Percentiles rank a stretch among this genome's conserved stretches.
phyloP scores from a whole-genome alignment of 371 early-diverging fungal species.

The Rhizopus delemar region DNA sequence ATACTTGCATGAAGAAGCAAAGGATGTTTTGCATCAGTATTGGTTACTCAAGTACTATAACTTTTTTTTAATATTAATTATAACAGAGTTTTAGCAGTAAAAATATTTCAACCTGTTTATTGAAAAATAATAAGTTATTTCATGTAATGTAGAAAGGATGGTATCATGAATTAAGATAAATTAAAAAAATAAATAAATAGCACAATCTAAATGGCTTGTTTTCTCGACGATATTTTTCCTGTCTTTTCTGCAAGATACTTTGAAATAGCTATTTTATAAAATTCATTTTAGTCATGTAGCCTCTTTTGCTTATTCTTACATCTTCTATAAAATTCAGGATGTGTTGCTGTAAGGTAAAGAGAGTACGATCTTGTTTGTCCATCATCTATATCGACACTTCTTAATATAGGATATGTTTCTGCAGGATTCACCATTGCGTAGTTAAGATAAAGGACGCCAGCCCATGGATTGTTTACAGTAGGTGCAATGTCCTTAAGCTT shows the following conservation, averaged over 20 bases:
- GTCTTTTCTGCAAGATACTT: conserved; percentile 13
- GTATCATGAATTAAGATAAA: no score
- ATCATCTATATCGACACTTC: conserved; percentile 52
- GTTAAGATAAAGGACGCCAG: conserved; percentile 57
- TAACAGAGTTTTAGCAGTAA: no score
- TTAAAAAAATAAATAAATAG: no score
- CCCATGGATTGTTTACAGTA: conserved; percentile 51
- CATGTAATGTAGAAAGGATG: no score
- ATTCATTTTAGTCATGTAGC: neutral
- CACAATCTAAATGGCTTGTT: no score
- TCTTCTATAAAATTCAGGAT: conserved; percentile 32
- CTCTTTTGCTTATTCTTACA: conserved; percentile 15
- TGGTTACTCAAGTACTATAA: no score
- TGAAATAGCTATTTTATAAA: neutral
- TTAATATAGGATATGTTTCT: conserved; percentile 42
- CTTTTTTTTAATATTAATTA: no score
- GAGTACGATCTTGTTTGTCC: conserved; percentile 64
- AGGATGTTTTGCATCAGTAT: no score
- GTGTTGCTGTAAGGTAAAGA: conserved; percentile 58
- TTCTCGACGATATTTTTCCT: neutral
- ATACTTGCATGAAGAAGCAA: no score
- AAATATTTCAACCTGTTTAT: no score
- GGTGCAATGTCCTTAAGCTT: conserved; percentile 34
- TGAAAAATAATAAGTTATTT: no score
- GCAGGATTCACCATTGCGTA: conserved; percentile 53